phyloP scores from a whole-genome alignment of 1,284 basidiomycete species.

The Coniferiporia weirii region DNA sequence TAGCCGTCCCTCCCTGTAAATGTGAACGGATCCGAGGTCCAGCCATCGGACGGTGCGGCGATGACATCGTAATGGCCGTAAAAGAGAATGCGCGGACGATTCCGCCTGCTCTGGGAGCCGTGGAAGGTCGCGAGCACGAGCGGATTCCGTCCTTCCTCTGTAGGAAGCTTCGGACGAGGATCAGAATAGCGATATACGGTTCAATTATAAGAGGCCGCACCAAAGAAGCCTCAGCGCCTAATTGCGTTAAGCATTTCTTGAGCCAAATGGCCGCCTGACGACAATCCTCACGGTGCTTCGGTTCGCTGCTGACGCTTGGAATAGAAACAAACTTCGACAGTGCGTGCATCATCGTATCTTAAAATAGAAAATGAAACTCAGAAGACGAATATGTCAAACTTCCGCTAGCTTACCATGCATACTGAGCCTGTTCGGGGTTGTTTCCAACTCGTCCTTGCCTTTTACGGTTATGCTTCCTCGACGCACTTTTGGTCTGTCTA shows the following conservation, averaged over 20 bases:
- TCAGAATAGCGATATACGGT: conserved; percentile 2
- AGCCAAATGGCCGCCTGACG: conserved; percentile 89
- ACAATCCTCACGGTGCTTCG: conserved; percentile 78
- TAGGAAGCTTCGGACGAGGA: conserved; percentile 48
- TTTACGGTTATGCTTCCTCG: conserved; percentile 1
- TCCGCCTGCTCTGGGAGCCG: conserved; percentile 52
- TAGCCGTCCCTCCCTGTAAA: conserved; percentile 87
- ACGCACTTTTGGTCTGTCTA: conserved; percentile 31
- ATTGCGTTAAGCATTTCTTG: conserved; percentile 78
- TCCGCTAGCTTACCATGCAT: conserved; percentile 12
- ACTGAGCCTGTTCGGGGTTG: conserved; percentile 15
- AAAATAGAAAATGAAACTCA: background rate
- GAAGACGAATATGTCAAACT: background rate
- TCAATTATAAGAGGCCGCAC: conserved; percentile 38
- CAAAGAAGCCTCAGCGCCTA: conserved; percentile 76
- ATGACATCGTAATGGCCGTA: conserved; percentile 98
- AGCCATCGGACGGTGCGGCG: conserved; percentile 65
- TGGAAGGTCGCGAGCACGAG: conserved; percentile 83
- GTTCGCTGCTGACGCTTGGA: conserved; percentile 74
- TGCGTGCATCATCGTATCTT: conserved; percentile 65
- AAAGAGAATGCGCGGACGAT: conserved; percentile 73
- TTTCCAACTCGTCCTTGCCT: conserved; percentile 3
- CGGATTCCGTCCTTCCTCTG: conserved; percentile 65
- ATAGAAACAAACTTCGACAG: conserved; percentile 86
- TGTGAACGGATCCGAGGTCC: conserved; percentile 84